These are phyloP conservation scores for Fusarium staphyleae DNA, from an alignment of 2,329 filamentous ascomycete species.

Conservation along the genomic window DNA sequence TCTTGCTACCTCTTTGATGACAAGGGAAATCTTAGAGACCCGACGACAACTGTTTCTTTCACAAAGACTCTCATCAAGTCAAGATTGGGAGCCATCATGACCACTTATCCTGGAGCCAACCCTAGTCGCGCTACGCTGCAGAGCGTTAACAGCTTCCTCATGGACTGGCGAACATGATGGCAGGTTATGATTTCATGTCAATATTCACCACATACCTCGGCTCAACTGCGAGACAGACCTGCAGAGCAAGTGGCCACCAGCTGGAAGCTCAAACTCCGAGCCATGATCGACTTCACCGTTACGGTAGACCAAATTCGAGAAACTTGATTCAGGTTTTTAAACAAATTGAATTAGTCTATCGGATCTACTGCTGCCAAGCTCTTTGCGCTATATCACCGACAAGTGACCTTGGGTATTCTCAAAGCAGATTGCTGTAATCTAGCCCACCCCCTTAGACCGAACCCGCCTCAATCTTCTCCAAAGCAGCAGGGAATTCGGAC, in stretches of 20 bases:
- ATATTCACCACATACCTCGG: too few relatives aligned
- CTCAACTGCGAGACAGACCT: not conserved
- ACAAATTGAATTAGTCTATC: slow-evolving; percentile 22
- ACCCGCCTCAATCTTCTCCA: slow-evolving; percentile 57
- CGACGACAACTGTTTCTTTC: slow-evolving; percentile 48
- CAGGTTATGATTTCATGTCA: too few relatives aligned
- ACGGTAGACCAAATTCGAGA: not conserved
- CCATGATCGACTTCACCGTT: not conserved
- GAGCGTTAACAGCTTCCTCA: slow-evolving; percentile 89
- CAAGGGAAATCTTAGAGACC: slow-evolving; percentile 56
- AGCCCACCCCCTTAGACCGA: slow-evolving; percentile 36
- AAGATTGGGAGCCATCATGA: slow-evolving; percentile 82
- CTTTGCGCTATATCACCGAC: slow-evolving; percentile 20
- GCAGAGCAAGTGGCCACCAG: not conserved
- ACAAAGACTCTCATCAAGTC: slow-evolving; percentile 81
- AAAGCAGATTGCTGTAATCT: slow-evolving; percentile 26
- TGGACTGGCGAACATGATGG: slow-evolving; percentile 59
- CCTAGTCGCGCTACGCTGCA: slow-evolving; percentile 86
- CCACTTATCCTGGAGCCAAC: slow-evolving; percentile 78
- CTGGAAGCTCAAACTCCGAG: not conserved
- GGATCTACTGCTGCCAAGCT: slow-evolving; percentile 14
- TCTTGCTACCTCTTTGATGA: slow-evolving; percentile 77
- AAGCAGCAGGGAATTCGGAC: slow-evolving; percentile 59
- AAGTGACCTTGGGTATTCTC: slow-evolving; percentile 29
- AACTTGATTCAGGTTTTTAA: not conserved